These are phyloP conservation scores for Epichloe uncinata DNA, from an alignment of 2,329 filamentous ascomycete species.

Conservation along the genomic window DNA sequence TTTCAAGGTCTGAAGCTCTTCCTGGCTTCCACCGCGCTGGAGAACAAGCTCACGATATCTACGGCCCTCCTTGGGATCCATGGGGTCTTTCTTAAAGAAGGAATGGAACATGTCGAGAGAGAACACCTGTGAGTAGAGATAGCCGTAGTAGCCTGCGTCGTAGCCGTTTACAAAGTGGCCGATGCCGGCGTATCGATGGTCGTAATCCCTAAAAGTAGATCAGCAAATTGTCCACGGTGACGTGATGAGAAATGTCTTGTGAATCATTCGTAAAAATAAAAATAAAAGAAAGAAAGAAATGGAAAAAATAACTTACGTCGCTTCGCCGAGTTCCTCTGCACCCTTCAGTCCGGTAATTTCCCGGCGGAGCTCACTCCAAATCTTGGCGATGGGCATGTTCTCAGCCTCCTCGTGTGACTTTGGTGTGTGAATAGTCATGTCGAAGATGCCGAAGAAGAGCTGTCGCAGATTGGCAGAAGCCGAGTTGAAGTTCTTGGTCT, in stretches of 20 bases:
- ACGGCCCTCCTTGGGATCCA: constrained; percentile 61
- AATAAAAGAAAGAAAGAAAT: too few species aligned
- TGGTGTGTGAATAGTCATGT: constrained; percentile 69
- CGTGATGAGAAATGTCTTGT: too few species aligned
- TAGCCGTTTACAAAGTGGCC: constrained; percentile 76
- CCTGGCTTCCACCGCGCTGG: constrained; percentile 62
- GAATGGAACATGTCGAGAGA: constrained; percentile 77
- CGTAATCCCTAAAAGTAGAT: constrained; percentile 43
- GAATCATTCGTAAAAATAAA: too few species aligned
- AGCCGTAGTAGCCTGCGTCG: constrained; percentile 73
- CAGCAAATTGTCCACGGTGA: constrained; percentile 10
- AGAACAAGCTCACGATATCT: constrained; percentile 68
- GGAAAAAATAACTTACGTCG: constrained; percentile 29
- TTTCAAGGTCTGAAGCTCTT: constrained; percentile 69
- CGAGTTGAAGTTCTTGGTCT: constrained; percentile 69
- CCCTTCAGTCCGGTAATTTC: constrained; percentile 64
- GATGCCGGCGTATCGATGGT: constrained; percentile 66
- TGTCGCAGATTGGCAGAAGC: constrained; percentile 68
- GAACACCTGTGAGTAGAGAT: constrained; percentile 65
- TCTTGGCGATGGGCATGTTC: constrained; percentile 46
- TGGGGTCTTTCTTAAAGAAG: constrained; percentile 65
- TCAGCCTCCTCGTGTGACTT: constrained; percentile 55
- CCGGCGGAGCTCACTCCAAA: constrained; percentile 61
- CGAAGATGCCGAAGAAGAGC: constrained; percentile 69
- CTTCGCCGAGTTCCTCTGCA: constrained; percentile 50